Evolutionary conservation across 2,329 filamentous ascomycete species (phyloP).

Genomic region (Lecanicillium sp.): DNA sequence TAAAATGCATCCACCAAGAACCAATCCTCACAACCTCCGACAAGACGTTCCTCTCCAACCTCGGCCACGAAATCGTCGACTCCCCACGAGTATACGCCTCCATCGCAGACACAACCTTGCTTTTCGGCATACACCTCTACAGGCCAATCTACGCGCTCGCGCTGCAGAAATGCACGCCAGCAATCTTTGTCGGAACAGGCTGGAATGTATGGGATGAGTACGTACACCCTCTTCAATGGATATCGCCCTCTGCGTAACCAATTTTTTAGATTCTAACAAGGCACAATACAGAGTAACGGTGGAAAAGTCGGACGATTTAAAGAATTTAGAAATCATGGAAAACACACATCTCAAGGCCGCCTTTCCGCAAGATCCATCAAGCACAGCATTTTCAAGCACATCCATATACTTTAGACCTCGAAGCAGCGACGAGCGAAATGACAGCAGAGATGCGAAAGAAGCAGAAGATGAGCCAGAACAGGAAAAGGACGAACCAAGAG

Average conservation of each 20-base stretch:
- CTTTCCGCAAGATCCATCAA: constrained; percentile 29
- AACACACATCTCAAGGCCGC: constrained; percentile 18
- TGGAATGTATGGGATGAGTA: constrained; percentile 43
- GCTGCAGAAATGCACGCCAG: constrained; percentile 36
- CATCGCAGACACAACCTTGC: constrained; percentile 39
- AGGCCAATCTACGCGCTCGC: constrained; percentile 42
- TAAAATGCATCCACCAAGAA: constrained; percentile 45
- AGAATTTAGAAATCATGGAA: constrained; percentile 24
- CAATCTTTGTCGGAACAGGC: constrained; percentile 49
- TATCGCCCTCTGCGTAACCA: background rate
- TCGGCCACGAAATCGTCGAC: constrained; percentile 44
- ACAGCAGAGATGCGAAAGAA: background rate
- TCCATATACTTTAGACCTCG: constrained; percentile 27
- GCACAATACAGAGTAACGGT: constrained; percentile 1
- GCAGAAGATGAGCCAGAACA: background rate
- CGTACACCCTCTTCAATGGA: constrained; percentile 12
- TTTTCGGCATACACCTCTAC: constrained; percentile 57
- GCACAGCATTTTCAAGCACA: constrained; percentile 31
- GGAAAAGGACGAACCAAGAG: background rate
- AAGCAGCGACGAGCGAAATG: background rate
- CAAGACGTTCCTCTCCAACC: constrained; percentile 40
- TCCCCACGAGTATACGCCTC: constrained; percentile 44
- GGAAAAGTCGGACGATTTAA: constrained; percentile 16
- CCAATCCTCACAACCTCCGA: constrained; percentile 42
- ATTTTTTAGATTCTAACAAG: constrained; percentile 8